Evolutionary conservation across 768 basidiomycete species (phyloP).

Genomic region (Kwoniella heveanensis): DNA sequence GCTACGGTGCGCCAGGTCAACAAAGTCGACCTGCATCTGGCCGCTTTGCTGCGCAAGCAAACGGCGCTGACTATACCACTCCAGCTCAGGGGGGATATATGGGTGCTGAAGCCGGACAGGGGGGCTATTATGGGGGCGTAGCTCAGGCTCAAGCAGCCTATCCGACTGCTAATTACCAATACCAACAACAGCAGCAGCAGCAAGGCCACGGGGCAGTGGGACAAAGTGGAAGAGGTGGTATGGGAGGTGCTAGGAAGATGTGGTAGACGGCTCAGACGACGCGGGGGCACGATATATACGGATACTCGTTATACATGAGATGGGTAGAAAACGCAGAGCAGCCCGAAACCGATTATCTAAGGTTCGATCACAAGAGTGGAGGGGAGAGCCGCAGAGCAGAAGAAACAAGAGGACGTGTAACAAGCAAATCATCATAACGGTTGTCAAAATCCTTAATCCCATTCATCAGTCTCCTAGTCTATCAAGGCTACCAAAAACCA

Average conservation of each 20-base stretch:
- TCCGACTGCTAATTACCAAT: slow-evolving; percentile 8
- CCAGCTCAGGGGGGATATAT: not conserved
- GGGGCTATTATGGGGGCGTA: slow-evolving; percentile 24
- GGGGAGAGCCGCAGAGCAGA: no score
- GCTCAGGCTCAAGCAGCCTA: not conserved
- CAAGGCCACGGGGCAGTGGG: slow-evolving; percentile 12
- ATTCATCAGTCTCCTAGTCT: not conserved
- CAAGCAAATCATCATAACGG: not conserved
- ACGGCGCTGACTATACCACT: slow-evolving; percentile 2
- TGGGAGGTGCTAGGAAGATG: slow-evolving; percentile 21
- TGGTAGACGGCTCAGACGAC: slow-evolving; percentile 11
- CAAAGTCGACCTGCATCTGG: slow-evolving; percentile 6
- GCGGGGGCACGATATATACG: no score
- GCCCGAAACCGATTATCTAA: no score
- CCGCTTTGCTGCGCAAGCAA: slow-evolving; percentile 12
- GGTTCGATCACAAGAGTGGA: no score
- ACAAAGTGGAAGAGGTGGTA: slow-evolving; percentile 10
- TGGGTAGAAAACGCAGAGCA: not conserved
- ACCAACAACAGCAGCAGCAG: slow-evolving; percentile 4
- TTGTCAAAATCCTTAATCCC: not conserved
- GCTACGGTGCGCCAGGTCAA: slow-evolving; percentile 22
- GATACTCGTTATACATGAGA: not conserved
- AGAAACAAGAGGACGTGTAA: not conserved
- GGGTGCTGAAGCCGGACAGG: slow-evolving; percentile 6
- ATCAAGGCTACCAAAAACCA: no score